phyloP scores from a whole-genome alignment of 192 early-diverging fungal genomes.

The Thoreauomyces humboldtii region DNA sequence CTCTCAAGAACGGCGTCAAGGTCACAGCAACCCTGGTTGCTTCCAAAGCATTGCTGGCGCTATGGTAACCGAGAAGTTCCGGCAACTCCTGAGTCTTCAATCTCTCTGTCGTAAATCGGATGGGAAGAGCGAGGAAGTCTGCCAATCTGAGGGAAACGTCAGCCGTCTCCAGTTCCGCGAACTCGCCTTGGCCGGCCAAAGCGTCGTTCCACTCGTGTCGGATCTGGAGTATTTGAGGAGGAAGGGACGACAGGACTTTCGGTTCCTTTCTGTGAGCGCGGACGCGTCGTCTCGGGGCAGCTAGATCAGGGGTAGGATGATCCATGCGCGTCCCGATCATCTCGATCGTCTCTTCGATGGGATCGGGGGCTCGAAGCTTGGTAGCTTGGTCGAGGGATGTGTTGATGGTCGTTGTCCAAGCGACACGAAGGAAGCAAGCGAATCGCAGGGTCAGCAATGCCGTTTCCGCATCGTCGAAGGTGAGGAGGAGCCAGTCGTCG shows the following conservation, averaged over 20 bases:
- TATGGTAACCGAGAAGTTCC: constrained; percentile 25
- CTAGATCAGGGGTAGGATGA: no score
- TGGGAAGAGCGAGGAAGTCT: constrained; percentile 38
- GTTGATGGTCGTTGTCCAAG: constrained; percentile 42
- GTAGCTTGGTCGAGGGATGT: no score
- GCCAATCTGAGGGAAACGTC: constrained; percentile 24
- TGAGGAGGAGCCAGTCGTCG: constrained; percentile 55
- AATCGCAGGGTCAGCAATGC: constrained; percentile 46
- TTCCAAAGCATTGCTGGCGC: no score
- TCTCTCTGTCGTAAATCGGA: constrained; percentile 31
- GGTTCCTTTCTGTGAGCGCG: no score
- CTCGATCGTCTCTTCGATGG: no score
- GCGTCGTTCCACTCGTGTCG: constrained; percentile 38
- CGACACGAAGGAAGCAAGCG: constrained; percentile 45
- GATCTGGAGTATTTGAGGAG: no score
- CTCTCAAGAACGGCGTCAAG: no score
- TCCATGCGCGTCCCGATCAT: no score
- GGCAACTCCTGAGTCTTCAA: constrained; percentile 37
- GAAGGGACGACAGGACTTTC: no score
- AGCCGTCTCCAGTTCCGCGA: constrained; percentile 13
- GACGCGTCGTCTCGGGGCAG: no score
- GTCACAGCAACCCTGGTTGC: no score
- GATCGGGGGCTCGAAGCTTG: no score
- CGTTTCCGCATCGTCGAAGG: constrained; percentile 40
- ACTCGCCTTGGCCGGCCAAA: constrained; percentile 10